These are phyloP conservation scores for Blastocladiella emersonii DNA, from an alignment of 371 early-diverging fungal species.

Conservation along the genomic window DNA sequence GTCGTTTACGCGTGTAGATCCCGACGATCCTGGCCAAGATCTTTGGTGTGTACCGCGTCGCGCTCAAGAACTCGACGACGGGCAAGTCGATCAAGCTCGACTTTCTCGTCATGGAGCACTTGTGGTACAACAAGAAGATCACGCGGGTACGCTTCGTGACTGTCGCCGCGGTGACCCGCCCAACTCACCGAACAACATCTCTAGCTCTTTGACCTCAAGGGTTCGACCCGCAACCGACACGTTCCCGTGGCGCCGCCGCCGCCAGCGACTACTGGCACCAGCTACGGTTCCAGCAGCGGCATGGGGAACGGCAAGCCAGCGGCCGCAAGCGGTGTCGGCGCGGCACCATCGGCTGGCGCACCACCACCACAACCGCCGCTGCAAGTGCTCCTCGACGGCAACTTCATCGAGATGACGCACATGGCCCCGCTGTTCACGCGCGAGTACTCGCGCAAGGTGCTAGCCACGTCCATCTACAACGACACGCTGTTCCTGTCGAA, in stretches of 20 bases:
- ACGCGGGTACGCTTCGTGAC: slow-evolving; percentile 26
- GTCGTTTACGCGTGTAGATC: slow-evolving; percentile 23
- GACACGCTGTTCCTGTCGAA: slow-evolving; percentile 77
- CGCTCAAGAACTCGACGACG: slow-evolving; percentile 60
- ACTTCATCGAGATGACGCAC: slow-evolving; percentile 58
- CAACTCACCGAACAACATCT: slow-evolving; percentile 7
- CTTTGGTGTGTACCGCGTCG: slow-evolving; percentile 80
- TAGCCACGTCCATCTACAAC: slow-evolving; percentile 65
- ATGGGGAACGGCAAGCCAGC: no score
- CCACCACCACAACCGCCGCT: no score
- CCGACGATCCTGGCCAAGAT: slow-evolving; percentile 84
- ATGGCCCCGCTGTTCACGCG: slow-evolving; percentile 75
- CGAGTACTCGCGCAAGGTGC: slow-evolving; percentile 64
- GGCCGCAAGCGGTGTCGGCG: no score
- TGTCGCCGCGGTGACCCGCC: background rate
- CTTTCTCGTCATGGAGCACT: slow-evolving; percentile 87
- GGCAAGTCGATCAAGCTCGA: slow-evolving; percentile 74
- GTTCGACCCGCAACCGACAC: slow-evolving; percentile 83
- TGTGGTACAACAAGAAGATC: slow-evolving; percentile 69
- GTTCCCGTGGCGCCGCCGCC: slow-evolving; percentile 18
- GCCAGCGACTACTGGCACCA: no score
- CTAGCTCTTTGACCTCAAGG: slow-evolving; percentile 86
- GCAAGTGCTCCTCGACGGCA: slow-evolving; percentile 83
- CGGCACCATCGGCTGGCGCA: no score
- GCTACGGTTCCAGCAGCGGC: no score